Evolutionary conservation across 768 basidiomycete species (phyloP), one percentile per base, ranked within the genome.

Genomic region (Terana coerulea): DNA sequence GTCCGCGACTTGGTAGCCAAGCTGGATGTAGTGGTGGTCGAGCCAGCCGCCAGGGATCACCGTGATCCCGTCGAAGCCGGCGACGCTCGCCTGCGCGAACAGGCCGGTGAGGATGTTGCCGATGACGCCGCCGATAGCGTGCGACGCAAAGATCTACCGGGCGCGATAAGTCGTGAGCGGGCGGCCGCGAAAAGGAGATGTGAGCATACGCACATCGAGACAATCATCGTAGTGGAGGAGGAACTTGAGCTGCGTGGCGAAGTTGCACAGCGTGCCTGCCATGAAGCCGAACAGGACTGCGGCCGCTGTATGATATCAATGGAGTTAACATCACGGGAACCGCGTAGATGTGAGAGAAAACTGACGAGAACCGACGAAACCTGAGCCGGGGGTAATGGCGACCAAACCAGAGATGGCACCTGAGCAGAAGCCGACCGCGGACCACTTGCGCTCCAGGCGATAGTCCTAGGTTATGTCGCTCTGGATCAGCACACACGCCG

Each of bases 181-280:
- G 39, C 7, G 10, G 21, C 34, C 5, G 22, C 17, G 31, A 14
- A 21, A 4, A 51, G 31, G 58, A 66, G 24, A 33, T 43, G 5
- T 2, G 10, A 43, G 31, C 17, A 39, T 17, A n/a, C 83, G 43
- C 46, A 88, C 85, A 76, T 92, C 90, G 15, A 92, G 79, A 12
- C 86, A 78, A 63, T 92, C 90, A 54, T 92, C 90, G 59, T 83
- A 90, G 26, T 75, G 74, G 57, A 83, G 72, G 25, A 88, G 43
- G 66, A 88, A 91, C 72, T 98, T 98, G 64, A 98, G 78, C 60
- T 95, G 86, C 3, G 95, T 98, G n/a, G 92, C 90, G 67, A 91
- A 92, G 70, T 98, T 98, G 74, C 91, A 97, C 2, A 84, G 58
- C 0, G 86, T 88, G 15, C 90, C 90, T 0, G 86, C 88, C 61